A percentile compares a stretch with the other conserved stretches of the same genome.
These are phyloP conservation scores for Fusarium pseudoanthophilum DNA, from an alignment of 2,329 filamentous ascomycete species.

Conservation along the genomic window DNA sequence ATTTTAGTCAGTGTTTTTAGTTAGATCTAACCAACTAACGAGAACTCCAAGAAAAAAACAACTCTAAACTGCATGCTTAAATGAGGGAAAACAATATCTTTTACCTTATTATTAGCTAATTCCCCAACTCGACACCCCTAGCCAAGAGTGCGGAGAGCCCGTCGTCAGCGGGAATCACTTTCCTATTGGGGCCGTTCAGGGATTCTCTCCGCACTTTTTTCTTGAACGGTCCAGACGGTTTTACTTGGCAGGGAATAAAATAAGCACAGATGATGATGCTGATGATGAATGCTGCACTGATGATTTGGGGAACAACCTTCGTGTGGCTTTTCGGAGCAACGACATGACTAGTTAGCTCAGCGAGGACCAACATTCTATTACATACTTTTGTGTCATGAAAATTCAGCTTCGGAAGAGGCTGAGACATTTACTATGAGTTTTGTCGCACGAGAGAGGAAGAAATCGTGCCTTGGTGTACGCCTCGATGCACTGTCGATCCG, in stretches of 20 bases:
- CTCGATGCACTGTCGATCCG: slow-evolving; percentile 20
- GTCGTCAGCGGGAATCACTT: slow-evolving; percentile 14
- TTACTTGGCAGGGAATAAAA: slow-evolving; percentile 7
- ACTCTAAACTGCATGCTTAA: slow-evolving; percentile 30
- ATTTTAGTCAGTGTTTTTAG: slow-evolving; percentile 25
- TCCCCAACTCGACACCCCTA: slow-evolving; percentile 28
- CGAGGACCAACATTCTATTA: not conserved
- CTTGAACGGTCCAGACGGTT: not conserved
- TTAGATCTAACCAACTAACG: not conserved
- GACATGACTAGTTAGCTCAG: slow-evolving; percentile 12
- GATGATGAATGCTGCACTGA: not conserved
- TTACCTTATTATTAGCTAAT: slow-evolving; percentile 42
- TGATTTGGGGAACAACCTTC: not conserved
- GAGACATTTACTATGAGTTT: not conserved
- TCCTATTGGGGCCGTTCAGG: not conserved
- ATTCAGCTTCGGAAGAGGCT: slow-evolving; percentile 7
- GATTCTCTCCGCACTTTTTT: slow-evolving; percentile 16
- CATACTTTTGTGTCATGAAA: slow-evolving; percentile 15
- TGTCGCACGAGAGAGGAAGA: too few species aligned
- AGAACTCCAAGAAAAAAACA: slow-evolving; percentile 6
- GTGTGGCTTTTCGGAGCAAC: not conserved
- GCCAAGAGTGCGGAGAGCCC: slow-evolving; percentile 26
- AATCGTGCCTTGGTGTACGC: slow-evolving; percentile 6
- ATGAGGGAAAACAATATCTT: slow-evolving; percentile 14
- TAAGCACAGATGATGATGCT: not conserved